Conservation (phyloP, 495 filamentous ascomycete species). For the Neurospora sp. region DNA sequence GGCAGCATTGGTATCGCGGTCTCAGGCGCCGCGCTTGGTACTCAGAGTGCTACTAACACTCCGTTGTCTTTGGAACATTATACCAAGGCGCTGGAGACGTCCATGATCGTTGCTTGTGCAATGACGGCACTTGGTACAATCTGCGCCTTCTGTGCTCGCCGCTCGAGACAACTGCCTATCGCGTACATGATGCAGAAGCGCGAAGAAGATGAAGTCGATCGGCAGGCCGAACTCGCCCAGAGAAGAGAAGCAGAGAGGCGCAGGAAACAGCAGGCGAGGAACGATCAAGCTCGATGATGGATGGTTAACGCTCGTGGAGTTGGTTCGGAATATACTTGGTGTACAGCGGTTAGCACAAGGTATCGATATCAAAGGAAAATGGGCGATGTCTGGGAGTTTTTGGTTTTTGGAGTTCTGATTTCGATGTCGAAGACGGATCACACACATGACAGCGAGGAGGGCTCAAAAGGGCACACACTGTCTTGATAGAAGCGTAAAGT, state of each 20-base stretch:
- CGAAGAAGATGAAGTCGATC: slow-evolving; percentile 9
- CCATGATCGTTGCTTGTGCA: slow-evolving; percentile 30
- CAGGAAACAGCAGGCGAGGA: not conserved
- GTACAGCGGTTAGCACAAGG: not conserved
- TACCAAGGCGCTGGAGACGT: slow-evolving; percentile 26
- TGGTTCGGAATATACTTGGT: not conserved
- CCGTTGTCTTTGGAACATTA: slow-evolving; percentile 15
- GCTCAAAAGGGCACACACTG: not conserved
- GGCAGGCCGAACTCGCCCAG: not conserved
- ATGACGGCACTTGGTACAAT: slow-evolving; percentile 24
- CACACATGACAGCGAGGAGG: not conserved
- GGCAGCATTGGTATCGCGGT: slow-evolving; percentile 44
- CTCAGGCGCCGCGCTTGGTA: slow-evolving; percentile 34
- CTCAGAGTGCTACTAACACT: not conserved
- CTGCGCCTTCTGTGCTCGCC: slow-evolving; percentile 19
- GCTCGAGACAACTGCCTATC: slow-evolving; percentile 14
- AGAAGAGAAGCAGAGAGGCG: not conserved
- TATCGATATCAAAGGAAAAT: not conserved
- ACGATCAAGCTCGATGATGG: not conserved
- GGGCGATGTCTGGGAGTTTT: not conserved
- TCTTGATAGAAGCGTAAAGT: not conserved
- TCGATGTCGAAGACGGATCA: not conserved
- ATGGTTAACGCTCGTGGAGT: not conserved
- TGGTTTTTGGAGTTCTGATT: not conserved
- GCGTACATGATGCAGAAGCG: slow-evolving; percentile 16